These are phyloP conservation scores for Fusarium verrucosum DNA, from an alignment of 2,329 filamentous ascomycete species.

Conservation along the genomic window DNA sequence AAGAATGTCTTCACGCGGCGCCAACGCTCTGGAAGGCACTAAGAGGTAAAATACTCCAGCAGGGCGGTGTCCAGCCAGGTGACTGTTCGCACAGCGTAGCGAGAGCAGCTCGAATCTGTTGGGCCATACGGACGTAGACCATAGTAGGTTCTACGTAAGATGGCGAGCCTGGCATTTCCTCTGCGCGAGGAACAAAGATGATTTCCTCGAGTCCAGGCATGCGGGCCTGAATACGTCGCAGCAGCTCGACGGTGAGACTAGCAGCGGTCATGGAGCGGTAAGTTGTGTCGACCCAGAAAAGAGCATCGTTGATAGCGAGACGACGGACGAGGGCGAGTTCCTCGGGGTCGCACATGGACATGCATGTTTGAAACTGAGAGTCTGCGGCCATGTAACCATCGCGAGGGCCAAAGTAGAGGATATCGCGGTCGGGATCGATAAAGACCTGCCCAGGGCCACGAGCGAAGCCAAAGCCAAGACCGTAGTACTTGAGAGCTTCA, in stretches of 20 bases:
- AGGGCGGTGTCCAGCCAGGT: constrained; percentile 48
- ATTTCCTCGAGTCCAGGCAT: constrained; percentile 55
- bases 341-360: constrained; percentile 53
- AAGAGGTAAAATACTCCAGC: constrained; percentile 52
- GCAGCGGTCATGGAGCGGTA: constrained; percentile 54
- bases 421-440: constrained; percentile 54
- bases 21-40: constrained; percentile 38
- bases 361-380: constrained; percentile 56
- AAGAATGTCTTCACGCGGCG: neutral
- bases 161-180: constrained; percentile 47
- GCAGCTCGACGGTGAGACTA: constrained; percentile 52
- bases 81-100: constrained; percentile 44
- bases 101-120: constrained; percentile 52
- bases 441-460: constrained; percentile 54
- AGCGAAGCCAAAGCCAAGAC: constrained; percentile 54
- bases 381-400: constrained; percentile 57
- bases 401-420: constrained; percentile 59
- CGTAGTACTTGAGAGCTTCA: constrained; percentile 55
- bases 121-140: constrained; percentile 49
- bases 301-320: constrained; percentile 57
- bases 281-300: constrained; percentile 52
- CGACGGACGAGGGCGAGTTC: constrained; percentile 55
- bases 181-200: constrained; percentile 55
- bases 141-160: constrained; percentile 46
- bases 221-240: constrained; percentile 51